Conservation (phyloP, 78 protist species). For the Tieghemostelium lacteum region DNA sequence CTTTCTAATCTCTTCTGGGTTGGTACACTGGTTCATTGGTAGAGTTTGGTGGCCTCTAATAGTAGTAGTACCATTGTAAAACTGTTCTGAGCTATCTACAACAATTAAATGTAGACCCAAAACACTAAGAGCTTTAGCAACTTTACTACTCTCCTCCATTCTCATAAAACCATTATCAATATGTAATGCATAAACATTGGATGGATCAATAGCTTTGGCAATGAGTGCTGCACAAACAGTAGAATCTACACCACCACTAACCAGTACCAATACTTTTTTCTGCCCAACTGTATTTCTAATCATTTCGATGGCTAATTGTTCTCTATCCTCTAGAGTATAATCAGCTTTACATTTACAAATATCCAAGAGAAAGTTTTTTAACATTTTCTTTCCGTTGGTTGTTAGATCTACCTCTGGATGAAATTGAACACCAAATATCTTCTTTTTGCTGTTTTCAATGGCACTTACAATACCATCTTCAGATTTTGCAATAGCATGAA, state of each 20-base stretch:
- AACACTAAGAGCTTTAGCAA: slow-evolving; percentile 66
- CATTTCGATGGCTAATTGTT: slow-evolving; percentile 76
- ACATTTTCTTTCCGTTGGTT: slow-evolving; percentile 84
- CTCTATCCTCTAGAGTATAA: slow-evolving; percentile 83
- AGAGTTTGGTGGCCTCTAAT: slow-evolving; percentile 43
- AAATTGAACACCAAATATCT: slow-evolving; percentile 89
- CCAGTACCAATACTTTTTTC: slow-evolving; percentile 87
- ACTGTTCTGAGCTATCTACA: slow-evolving; percentile 88
- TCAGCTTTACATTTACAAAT: slow-evolving; percentile 60
- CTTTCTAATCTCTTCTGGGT: slow-evolving; percentile 95
- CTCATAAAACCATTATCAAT: slow-evolving; percentile 98
- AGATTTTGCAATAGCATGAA: slow-evolving; percentile 64
- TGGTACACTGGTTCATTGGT: slow-evolving; percentile 34
- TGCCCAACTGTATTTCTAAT: slow-evolving; percentile 58
- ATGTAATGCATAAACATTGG: slow-evolving; percentile 88
- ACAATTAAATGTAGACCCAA: slow-evolving; percentile 77
- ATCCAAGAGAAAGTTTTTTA: slow-evolving; percentile 89
- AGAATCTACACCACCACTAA: slow-evolving; percentile 97
- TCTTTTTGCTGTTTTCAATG: slow-evolving; percentile 18
- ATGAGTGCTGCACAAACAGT: slow-evolving; percentile 96
- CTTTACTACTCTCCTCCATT: slow-evolving; percentile 47
- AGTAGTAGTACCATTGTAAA: slow-evolving; percentile 88
- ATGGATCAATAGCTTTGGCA: slow-evolving; percentile 92
- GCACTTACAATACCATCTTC: slow-evolving; percentile 67
- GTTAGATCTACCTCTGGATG: slow-evolving; percentile 97